A percentile compares a stretch with the other conserved stretches of the same genome.
Evolutionary conservation across 768 basidiomycete species (phyloP).

Genomic region (Auriculariales sp.): DNA sequence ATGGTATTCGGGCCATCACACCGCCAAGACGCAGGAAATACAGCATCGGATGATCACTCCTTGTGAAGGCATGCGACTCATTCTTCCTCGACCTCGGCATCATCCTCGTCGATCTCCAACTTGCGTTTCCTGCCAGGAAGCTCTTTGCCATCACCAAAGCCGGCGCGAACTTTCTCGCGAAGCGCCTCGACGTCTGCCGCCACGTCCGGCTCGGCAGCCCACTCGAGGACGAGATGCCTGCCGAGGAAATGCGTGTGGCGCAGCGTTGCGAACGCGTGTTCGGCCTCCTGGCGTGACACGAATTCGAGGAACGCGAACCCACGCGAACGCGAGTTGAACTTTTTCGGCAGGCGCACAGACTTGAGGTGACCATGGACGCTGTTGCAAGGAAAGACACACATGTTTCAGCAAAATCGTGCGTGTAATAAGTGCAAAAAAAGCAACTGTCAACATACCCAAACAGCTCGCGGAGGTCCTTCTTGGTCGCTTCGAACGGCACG

Average conservation of each 20-base stretch:
- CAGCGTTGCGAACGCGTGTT: constrained; percentile 73
- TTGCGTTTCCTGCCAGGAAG: constrained; percentile 69
- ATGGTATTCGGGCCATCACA: too few species aligned
- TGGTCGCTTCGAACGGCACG: constrained; percentile 89
- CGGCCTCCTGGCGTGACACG: constrained; percentile 75
- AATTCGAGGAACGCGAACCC: constrained; percentile 98
- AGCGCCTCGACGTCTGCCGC: constrained; percentile 59
- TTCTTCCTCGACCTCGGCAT: constrained; percentile 19
- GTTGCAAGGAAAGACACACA: constrained; percentile 1
- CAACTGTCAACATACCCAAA: constrained; percentile 52
- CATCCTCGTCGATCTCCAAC: constrained; percentile 35
- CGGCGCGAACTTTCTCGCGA: constrained; percentile 67
- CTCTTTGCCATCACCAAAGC: constrained; percentile 51
- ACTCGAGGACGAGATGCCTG: constrained; percentile 85
- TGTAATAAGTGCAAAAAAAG: neutral
- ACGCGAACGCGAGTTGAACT: constrained; percentile 75
- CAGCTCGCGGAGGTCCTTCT: constrained; percentile 79
- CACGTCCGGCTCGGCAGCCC: constrained; percentile 56
- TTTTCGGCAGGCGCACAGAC: constrained; percentile 84
- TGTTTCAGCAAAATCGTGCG: constrained; percentile 3
- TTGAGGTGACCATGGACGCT: constrained; percentile 89
- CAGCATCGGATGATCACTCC: too few species aligned
- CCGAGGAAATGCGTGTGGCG: constrained; percentile 93
- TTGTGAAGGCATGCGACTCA: neutral
- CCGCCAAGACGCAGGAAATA: too few species aligned